Conservation (phyloP, 768 basidiomycete genomes). For the Naganishia onofrii region DNA sequence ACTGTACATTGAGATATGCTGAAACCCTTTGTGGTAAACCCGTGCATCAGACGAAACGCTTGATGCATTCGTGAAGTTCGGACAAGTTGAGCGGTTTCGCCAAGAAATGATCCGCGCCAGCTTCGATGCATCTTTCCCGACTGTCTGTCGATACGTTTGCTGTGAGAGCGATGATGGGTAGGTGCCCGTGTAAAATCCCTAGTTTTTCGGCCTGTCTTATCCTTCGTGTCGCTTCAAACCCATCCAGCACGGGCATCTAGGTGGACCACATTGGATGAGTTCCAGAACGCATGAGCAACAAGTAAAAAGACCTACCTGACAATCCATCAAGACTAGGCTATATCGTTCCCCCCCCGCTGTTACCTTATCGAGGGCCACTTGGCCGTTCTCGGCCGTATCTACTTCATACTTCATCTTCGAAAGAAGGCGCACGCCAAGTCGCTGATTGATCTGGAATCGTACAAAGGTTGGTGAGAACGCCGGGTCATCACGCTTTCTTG, state of each 20-base stretch:
- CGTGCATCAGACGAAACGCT: conserved; percentile 4
- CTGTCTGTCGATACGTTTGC: conserved; percentile 26
- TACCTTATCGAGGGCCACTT: conserved; percentile 24
- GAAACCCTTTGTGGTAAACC: background rate
- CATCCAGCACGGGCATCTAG: conserved; percentile 29
- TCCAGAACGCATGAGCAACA: background rate
- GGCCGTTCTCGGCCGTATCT: conserved; percentile 28
- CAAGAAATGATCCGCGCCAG: conserved; percentile 27
- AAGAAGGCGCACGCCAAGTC: conserved; percentile 21
- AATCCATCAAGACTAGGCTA: conserved; percentile 27
- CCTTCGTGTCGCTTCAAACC: conserved; percentile 22
- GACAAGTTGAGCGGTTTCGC: conserved; percentile 21
- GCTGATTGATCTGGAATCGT: conserved; percentile 26
- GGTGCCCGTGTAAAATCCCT: background rate
- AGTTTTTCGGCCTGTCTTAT: conserved; percentile 8
- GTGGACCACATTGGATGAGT: background rate
- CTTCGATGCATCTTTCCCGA: conserved; percentile 16
- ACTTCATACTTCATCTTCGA: conserved; percentile 28
- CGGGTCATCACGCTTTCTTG: background rate
- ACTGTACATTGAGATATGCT: background rate
- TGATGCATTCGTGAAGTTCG: conserved; percentile 22
- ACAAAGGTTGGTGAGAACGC: background rate
- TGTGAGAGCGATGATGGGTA: conserved; percentile 23
- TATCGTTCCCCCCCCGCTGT: conserved; percentile 5
- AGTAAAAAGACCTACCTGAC: conserved; percentile 15